These are phyloP conservation scores for Paraconiothyrium brasiliense DNA, from an alignment of 2,329 filamentous ascomycete species.

Conservation along the genomic window DNA sequence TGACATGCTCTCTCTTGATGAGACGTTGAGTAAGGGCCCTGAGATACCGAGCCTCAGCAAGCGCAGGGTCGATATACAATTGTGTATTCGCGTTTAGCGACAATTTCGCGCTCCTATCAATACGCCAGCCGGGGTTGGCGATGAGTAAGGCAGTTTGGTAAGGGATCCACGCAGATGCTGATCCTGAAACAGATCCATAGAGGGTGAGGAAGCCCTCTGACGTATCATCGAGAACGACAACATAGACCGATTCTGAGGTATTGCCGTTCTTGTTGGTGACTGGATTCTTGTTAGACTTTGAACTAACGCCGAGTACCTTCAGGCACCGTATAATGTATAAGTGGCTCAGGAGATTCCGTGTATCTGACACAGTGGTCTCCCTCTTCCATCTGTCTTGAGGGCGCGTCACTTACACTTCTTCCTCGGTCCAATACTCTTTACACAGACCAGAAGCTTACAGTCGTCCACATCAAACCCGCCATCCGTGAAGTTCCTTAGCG, in stretches of 20 bases:
- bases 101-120: conserved; percentile 46
- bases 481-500: conserved; percentile 63
- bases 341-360: too few species aligned
- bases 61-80: conserved; percentile 65
- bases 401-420: conserved; percentile 54
- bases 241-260: conserved; percentile 58
- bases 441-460: conserved; percentile 64
- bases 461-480: conserved; percentile 64
- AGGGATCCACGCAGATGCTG: conserved; percentile 57
- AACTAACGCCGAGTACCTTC: neutral
- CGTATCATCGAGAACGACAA: conserved; percentile 68
- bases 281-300: conserved; percentile 16
- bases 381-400: neutral
- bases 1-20: conserved; percentile 61
- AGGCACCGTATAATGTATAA: neutral
- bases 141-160: conserved; percentile 63
- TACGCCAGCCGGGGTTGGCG: conserved; percentile 55
- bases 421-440: conserved; percentile 65
- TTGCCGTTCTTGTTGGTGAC: conserved; percentile 60
- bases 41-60: conserved; percentile 64
- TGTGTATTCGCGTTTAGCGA: conserved; percentile 57
- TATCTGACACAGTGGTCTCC: neutral
- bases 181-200: conserved; percentile 62
- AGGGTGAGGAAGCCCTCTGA: conserved; percentile 63
- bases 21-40: conserved; percentile 59